Percentiles rank a stretch among this genome's conserved stretches.
Conservation (phyloP, 2,329 filamentous ascomycete species). For the Tolypocladium album region DNA sequence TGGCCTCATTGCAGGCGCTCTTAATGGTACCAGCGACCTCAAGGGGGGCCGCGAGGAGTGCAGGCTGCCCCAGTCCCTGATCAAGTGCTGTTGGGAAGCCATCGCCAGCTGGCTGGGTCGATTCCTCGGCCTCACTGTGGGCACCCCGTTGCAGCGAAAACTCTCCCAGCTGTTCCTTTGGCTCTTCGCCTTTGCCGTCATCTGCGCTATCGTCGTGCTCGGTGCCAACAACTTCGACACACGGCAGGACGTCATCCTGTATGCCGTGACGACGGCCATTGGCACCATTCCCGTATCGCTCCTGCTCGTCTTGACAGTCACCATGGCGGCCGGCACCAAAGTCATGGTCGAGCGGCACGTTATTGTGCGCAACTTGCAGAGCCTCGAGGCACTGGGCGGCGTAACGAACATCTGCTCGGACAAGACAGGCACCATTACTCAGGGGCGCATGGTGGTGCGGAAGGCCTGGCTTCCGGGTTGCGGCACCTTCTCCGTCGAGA, state of each 20-base stretch:
- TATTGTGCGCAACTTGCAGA: slow-evolving; percentile 39
- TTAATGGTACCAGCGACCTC: slow-evolving; percentile 32
- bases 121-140: slow-evolving; percentile 40
- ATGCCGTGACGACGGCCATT: slow-evolving; percentile 33
- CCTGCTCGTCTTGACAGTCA: slow-evolving; percentile 45
- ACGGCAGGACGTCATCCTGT: slow-evolving; percentile 29
- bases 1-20: slow-evolving; percentile 43
- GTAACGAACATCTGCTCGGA: slow-evolving; percentile 47
- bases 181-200: slow-evolving; percentile 48
- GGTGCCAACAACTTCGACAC: slow-evolving; percentile 28
- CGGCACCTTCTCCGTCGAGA: slow-evolving; percentile 34
- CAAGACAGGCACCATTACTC: slow-evolving; percentile 45
- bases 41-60: slow-evolving; percentile 26
- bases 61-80: slow-evolving; percentile 38
- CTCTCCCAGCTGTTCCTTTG: slow-evolving; percentile 58
- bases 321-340: slow-evolving; percentile 43
- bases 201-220: slow-evolving; percentile 34
- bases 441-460: slow-evolving; percentile 42
- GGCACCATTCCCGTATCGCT: slow-evolving; percentile 42
- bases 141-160: slow-evolving; percentile 59
- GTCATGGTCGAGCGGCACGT: slow-evolving; percentile 42
- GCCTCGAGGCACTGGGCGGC: slow-evolving; percentile 41
- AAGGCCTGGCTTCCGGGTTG: slow-evolving; percentile 40
- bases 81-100: slow-evolving; percentile 21
- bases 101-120: slow-evolving; percentile 34